phyloP scores from a whole-genome alignment of 177 flowering plant species.

The Vitis hybrid region DNA sequence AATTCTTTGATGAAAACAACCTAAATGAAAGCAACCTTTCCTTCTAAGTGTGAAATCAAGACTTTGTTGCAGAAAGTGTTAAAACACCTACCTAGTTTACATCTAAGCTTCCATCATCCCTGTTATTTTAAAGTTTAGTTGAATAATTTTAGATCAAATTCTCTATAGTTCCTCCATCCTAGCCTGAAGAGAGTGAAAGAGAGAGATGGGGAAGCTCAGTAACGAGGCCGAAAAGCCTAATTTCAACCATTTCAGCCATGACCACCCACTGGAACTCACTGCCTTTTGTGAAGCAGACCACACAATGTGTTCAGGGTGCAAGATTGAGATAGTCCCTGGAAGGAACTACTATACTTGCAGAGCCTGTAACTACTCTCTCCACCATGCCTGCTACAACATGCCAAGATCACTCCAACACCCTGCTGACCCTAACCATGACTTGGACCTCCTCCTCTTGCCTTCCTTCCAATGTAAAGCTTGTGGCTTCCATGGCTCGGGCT shows the following conservation, averaged over 20 bases:
- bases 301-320: conserved; percentile 19
- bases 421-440: conserved; percentile 15
- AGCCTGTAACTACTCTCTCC: conserved; percentile 21
- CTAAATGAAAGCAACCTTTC: too few relatives aligned
- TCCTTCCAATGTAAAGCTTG: conserved; percentile 25
- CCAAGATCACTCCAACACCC: conserved; percentile 21
- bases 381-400: conserved; percentile 20
- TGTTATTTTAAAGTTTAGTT: too few relatives aligned
- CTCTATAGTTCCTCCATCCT: too few relatives aligned
- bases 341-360: conserved; percentile 20
- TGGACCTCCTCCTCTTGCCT: conserved; percentile 19
- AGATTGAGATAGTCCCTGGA: conserved; percentile 6
- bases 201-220: background rate
- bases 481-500: conserved; percentile 7
- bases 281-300: background rate
- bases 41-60: too few relatives aligned
- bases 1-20: too few relatives aligned
- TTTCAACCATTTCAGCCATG: background rate
- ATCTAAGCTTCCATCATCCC: too few relatives aligned
- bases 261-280: conserved; percentile 6
- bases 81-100: too few relatives aligned
- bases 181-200: too few relatives aligned
- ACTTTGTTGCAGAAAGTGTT: too few relatives aligned
- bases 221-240: background rate
- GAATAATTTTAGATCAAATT: too few relatives aligned